These are phyloP conservation scores for Amniculicola lignicola DNA, from an alignment of 495 filamentous ascomycete genomes.

Conservation along the genomic window DNA sequence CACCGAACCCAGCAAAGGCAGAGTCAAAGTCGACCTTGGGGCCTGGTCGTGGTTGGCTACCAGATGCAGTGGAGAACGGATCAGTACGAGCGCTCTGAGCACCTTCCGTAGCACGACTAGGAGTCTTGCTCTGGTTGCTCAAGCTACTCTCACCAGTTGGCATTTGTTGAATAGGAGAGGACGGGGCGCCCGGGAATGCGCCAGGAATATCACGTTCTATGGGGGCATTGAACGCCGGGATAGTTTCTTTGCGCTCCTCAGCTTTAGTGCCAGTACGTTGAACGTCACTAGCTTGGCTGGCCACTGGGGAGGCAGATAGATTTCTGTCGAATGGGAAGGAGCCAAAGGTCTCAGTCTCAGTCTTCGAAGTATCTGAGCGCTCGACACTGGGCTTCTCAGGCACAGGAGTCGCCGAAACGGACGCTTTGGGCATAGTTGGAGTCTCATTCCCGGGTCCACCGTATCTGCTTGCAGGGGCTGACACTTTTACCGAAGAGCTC, in stretches of 20 bases:
- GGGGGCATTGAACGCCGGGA: constrained; percentile 35
- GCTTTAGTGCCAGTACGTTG: constrained; percentile 31
- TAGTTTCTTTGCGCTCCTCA: constrained; percentile 37
- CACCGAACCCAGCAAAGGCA: constrained; percentile 63
- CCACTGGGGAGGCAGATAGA: constrained; percentile 34
- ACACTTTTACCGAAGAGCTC: constrained; percentile 73
- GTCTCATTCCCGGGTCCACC: constrained; percentile 60
- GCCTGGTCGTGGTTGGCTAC: constrained; percentile 53
- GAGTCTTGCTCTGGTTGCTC: constrained; percentile 42
- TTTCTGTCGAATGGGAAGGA: constrained; percentile 29
- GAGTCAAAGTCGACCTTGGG: constrained; percentile 73
- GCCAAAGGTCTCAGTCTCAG: constrained; percentile 24
- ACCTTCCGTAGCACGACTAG: constrained; percentile 35
- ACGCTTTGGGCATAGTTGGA: constrained; percentile 48
- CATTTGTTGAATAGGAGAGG: constrained; percentile 46
- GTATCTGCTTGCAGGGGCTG: constrained; percentile 72
- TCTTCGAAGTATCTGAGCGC: constrained; percentile 39
- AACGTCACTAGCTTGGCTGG: constrained; percentile 34
- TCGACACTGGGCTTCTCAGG: constrained; percentile 43
- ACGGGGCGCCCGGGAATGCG: constrained; percentile 56
- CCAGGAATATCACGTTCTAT: constrained; percentile 50
- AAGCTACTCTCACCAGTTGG: constrained; percentile 51
- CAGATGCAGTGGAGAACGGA: constrained; percentile 50
- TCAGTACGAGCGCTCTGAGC: constrained; percentile 40
- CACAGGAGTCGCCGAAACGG: constrained; percentile 47